phyloP scores from a whole-genome alignment of 805 yeast genomes.

The Yarrowia porcina region DNA sequence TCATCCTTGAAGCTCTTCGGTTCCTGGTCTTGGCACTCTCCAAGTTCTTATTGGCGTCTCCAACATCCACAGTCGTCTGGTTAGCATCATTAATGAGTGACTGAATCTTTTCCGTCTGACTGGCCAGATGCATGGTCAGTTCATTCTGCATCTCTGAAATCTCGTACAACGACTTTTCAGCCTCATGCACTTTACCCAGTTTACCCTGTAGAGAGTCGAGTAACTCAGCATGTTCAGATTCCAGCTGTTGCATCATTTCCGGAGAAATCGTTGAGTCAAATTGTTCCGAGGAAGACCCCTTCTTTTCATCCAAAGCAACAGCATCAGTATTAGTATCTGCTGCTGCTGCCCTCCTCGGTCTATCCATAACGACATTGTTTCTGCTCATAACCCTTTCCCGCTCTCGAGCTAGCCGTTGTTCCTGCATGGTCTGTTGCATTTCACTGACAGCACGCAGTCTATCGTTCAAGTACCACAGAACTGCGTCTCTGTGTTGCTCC shows the following conservation, averaged over 20 bases:
- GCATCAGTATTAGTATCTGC: not conserved
- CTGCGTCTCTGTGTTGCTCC: constrained; percentile 39
- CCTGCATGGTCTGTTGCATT: constrained; percentile 39
- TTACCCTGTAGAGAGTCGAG: constrained; percentile 40
- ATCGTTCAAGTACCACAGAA: constrained; percentile 39
- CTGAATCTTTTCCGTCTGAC: constrained; percentile 69
- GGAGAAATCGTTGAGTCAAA: constrained; percentile 16
- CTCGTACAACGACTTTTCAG: constrained; percentile 48
- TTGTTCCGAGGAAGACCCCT: not conserved
- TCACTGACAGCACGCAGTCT: constrained; percentile 36
- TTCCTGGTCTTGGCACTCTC: constrained; percentile 65
- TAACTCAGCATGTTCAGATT: constrained; percentile 39
- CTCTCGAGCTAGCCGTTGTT: constrained; percentile 37
- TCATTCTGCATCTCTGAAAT: constrained; percentile 73
- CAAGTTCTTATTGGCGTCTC: constrained; percentile 67
- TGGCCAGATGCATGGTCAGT: constrained; percentile 63
- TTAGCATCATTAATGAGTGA: constrained; percentile 63
- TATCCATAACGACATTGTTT: constrained; percentile 20
- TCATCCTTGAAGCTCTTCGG: constrained; percentile 55
- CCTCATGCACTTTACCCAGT: constrained; percentile 40
- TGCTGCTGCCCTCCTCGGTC: not conserved
- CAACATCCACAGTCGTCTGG: constrained; percentile 60
- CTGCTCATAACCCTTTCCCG: constrained; percentile 32
- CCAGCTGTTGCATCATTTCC: constrained; percentile 35
- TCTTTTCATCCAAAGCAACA: not conserved